Evolutionary conservation across 257 asterid species (phyloP), one percentile per base, ranked within the genome.

Genomic region (Nicotiana attenuata): DNA sequence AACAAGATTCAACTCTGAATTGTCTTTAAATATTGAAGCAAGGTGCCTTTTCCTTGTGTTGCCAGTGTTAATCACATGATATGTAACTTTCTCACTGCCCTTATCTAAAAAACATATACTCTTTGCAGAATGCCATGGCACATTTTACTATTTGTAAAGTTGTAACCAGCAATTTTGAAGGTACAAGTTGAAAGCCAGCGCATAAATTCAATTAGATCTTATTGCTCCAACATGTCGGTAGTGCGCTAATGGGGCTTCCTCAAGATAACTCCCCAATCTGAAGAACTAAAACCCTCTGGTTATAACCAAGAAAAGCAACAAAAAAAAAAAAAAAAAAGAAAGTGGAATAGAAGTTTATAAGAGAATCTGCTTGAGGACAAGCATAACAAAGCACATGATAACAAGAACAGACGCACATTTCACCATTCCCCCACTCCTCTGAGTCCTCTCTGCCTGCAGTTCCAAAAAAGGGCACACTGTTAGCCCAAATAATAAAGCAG

Each of bases 381-480:
- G 59, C 83, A 68, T 66, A 56, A 81, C 5, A 31, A 53, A 57
- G 78, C 83, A 81, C 80, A 33, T 55, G 80, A 81, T 68, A 33
- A 81, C 71, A 68, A 81, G 83, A 38, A 81, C 59, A 47, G 80
- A 68, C 2, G 31, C 83, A 55, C 80, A 81, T 68, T 35, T 81
- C 61, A 81, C 83, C 83, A 81, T 68, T 35, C 60, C 83, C 50
- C 71, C 80, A 1, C 14, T 66, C 77, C 64, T 81, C 69, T 68
- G 80, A 81, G 56, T 52, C 29, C 80, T 67, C 67, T 67, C 79
- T 29, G 80, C 83, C 83, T 81, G 83, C 66, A 81, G 64, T 78
- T 38, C 22, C 24, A 75, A 24, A 3, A 7, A 73, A 22, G 79
- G 26, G 10, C 38, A 24, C 52, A 73, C 45, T 47, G 63, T 50